phyloP scores from a whole-genome alignment of 768 basidiomycete genomes.

The Mycena polygramma region DNA sequence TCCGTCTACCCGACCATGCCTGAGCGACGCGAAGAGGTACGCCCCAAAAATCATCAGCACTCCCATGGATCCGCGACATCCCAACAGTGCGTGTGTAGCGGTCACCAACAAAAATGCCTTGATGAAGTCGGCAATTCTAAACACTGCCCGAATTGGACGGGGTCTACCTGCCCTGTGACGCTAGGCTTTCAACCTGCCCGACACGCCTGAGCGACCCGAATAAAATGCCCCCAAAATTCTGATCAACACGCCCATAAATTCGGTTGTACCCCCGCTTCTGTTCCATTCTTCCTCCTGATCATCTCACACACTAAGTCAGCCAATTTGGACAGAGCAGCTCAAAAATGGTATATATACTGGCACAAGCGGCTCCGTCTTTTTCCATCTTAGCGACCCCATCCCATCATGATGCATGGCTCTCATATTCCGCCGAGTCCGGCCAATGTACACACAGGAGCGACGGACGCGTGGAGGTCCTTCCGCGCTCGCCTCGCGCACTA shows the following conservation, averaged over 20 bases:
- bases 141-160: too few species aligned
- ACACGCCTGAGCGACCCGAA: neutral
- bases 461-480: neutral
- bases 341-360: constrained; percentile 14
- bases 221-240: constrained; percentile 1
- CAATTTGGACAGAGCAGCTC: neutral
- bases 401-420: constrained; percentile 11
- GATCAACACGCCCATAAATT: neutral
- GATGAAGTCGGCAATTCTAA: neutral
- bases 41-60: too few species aligned
- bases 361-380: neutral
- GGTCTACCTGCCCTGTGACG: constrained; percentile 1
- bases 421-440: neutral
- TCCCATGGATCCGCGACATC: neutral
- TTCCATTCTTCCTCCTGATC: constrained; percentile 4
- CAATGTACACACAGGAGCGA: constrained; percentile 5
- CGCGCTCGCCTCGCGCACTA: constrained; percentile 18
- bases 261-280: neutral
- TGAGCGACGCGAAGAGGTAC: too few species aligned
- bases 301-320: neutral
- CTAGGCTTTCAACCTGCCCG: neutral
- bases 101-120: neutral
- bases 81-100: constrained; percentile 1
- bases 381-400: neutral
- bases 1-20: too few species aligned